phyloP scores from a whole-genome alignment of 176 grass and related monocot species.

The Aegilops bicornis region DNA sequence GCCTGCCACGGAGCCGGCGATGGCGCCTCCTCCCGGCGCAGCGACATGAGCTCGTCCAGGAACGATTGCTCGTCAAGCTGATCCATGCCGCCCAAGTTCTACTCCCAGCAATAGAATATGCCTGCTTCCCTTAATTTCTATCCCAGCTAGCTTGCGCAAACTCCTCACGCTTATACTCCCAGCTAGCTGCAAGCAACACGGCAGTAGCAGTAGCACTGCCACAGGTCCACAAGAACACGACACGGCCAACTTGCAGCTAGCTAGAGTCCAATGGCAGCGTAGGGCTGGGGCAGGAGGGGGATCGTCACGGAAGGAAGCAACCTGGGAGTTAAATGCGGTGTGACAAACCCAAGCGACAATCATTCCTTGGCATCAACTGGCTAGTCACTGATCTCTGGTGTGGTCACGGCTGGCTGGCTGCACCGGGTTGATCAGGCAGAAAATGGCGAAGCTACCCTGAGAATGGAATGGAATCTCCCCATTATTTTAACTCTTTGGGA shows the following conservation, averaged over 20 bases:
- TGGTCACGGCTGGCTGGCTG: background rate
- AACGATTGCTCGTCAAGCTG: slow-evolving; percentile 67
- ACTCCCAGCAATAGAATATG: background rate
- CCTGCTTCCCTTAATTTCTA: background rate
- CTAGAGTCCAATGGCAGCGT: background rate
- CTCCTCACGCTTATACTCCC: slow-evolving; percentile 22
- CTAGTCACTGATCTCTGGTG: background rate
- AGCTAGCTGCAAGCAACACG: background rate
- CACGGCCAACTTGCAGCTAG: slow-evolving; percentile 29
- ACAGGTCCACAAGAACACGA: background rate
- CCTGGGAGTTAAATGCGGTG: slow-evolving; percentile 7
- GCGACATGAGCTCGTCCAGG: slow-evolving; percentile 76
- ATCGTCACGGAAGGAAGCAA: slow-evolving; percentile 21
- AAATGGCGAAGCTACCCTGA: background rate
- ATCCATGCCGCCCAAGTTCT: slow-evolving; percentile 38
- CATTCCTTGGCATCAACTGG: background rate
- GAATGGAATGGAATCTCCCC: slow-evolving; percentile 38
- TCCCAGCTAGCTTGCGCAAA: background rate
- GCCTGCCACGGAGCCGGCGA: slow-evolving; percentile 33
- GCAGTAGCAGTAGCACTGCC: background rate
- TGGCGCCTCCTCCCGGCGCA: slow-evolving; percentile 40
- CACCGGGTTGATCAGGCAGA: background rate
- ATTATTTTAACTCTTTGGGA: slow-evolving; percentile 23
- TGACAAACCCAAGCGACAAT: slow-evolving; percentile 24
- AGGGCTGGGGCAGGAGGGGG: background rate